phyloP scores from a whole-genome alignment of 2,329 filamentous ascomycete genomes.

The Tolypocladium guangdongense region DNA sequence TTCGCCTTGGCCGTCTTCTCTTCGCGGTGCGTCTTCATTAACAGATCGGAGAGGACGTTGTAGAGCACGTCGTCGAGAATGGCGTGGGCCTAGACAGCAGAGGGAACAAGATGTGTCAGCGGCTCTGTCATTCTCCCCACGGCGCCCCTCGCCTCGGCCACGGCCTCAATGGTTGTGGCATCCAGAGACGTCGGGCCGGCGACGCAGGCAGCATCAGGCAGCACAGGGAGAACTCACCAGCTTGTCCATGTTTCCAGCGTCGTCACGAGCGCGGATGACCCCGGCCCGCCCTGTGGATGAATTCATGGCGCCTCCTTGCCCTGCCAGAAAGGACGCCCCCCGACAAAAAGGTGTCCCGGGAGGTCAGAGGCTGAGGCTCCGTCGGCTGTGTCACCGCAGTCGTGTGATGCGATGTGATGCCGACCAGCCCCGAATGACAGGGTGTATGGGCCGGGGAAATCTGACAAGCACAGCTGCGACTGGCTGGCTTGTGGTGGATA shows the following conservation, averaged over 20 bases:
- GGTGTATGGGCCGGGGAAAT: conserved; percentile 5
- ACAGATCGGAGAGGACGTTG: conserved; percentile 65
- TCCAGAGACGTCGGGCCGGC: neutral
- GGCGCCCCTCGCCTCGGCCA: neutral
- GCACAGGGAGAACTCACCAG: conserved; percentile 37
- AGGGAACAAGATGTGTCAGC: neutral
- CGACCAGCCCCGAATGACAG: conserved; percentile 8
- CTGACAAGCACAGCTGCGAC: conserved; percentile 5
- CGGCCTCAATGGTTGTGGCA: neutral
- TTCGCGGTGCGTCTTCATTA: conserved; percentile 64
- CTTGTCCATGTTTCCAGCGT: conserved; percentile 43
- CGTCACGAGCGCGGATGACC: conserved; percentile 41
- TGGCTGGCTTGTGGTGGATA: conserved; percentile 6
- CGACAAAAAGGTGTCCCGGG: conserved; percentile 2
- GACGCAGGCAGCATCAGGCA: neutral
- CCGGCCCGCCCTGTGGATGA: conserved; percentile 43
- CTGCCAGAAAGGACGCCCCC: conserved; percentile 4
- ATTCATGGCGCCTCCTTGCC: conserved; percentile 22
- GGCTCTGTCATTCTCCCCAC: neutral
- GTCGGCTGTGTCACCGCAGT: conserved; percentile 5
- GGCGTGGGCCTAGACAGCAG: conserved; percentile 40
- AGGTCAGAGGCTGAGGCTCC: conserved; percentile 1
- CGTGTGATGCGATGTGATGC: conserved; percentile 11
- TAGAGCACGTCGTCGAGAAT: conserved; percentile 66
- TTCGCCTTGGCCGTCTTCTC: conserved; percentile 65